phyloP scores from a whole-genome alignment of 768 basidiomycete species.

The Amylocystis lapponica region DNA sequence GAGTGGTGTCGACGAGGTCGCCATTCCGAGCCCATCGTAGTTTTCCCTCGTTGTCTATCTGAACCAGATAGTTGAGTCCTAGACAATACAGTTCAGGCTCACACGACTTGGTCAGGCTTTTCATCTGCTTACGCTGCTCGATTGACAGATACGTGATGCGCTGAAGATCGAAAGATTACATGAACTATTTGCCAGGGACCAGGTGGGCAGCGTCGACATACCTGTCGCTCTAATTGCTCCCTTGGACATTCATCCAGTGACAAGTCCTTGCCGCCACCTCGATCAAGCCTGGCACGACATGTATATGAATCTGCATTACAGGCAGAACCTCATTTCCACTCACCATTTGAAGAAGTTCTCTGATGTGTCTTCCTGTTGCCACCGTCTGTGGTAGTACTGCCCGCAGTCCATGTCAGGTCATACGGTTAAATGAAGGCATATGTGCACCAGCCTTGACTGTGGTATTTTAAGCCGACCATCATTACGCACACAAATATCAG shows the following conservation, averaged over 20 bases:
- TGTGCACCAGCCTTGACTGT: slow-evolving; percentile 39
- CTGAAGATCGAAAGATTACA: slow-evolving; percentile 20
- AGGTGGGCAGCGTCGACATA: slow-evolving; percentile 7
- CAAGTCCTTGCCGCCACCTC: slow-evolving; percentile 50
- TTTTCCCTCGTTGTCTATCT: slow-evolving; percentile 46
- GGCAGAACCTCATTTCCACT: slow-evolving; percentile 1
- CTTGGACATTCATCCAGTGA: slow-evolving; percentile 54
- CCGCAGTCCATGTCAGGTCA: not conserved
- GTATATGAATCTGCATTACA: not conserved
- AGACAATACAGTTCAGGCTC: too few species aligned
- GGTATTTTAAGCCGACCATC: not conserved
- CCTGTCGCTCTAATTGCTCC: slow-evolving; percentile 57
- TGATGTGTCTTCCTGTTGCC: slow-evolving; percentile 51
- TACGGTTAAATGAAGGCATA: not conserved
- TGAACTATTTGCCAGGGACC: not conserved
- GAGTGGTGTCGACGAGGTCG: slow-evolving; percentile 53
- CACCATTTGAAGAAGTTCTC: slow-evolving; percentile 68
- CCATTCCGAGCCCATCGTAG: slow-evolving; percentile 55
- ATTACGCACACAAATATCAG: not conserved
- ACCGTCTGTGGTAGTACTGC: slow-evolving; percentile 54
- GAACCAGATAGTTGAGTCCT: slow-evolving; percentile 63
- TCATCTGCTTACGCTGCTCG: slow-evolving; percentile 43
- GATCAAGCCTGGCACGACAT: slow-evolving; percentile 46
- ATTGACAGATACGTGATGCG: slow-evolving; percentile 35
- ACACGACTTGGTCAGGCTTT: too few species aligned